Conservation (phyloP, 495 filamentous ascomycete species). For the Hypomontagnella monticulosa region DNA sequence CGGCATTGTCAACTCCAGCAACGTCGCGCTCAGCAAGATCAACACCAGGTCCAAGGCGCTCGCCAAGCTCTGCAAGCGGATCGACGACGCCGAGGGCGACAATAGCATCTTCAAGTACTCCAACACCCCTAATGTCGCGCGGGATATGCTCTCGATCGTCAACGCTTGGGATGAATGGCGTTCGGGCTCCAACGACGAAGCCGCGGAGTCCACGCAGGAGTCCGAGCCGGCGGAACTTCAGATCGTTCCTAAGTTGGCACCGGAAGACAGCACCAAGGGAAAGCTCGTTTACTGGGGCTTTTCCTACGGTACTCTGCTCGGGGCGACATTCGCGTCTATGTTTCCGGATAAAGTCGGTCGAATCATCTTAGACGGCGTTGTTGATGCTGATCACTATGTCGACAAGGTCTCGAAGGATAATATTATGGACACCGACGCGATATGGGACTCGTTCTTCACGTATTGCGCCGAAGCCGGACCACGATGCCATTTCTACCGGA, state of each 20-base stretch:
- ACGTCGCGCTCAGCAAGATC: slow-evolving; percentile 45
- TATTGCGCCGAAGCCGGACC: slow-evolving; percentile 49
- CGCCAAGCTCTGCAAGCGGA: slow-evolving; percentile 49
- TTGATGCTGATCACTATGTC: slow-evolving; percentile 52
- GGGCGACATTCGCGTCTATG: slow-evolving; percentile 59
- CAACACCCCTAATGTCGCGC: slow-evolving; percentile 41
- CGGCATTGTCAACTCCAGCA: slow-evolving; percentile 52
- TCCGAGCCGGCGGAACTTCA: slow-evolving; percentile 1
- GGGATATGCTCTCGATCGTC: slow-evolving; percentile 48
- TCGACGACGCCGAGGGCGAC: slow-evolving; percentile 43
- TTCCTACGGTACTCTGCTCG: slow-evolving; percentile 68
- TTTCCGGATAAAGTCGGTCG: slow-evolving; percentile 56
- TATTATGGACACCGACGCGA: slow-evolving; percentile 54
- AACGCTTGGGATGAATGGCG: slow-evolving; percentile 51
- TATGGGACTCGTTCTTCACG: slow-evolving; percentile 51
- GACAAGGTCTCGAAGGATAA: slow-evolving; percentile 46
- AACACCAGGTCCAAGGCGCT: slow-evolving; percentile 43
- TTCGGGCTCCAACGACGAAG: slow-evolving; percentile 18
- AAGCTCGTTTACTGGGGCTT: slow-evolving; percentile 70
- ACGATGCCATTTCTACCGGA: slow-evolving; percentile 48
- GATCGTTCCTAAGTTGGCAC: slow-evolving; percentile 1
- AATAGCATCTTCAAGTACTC: slow-evolving; percentile 47
- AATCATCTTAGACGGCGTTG: slow-evolving; percentile 53
- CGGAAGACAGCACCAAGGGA: slow-evolving; percentile 37
- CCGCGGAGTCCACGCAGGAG: slow-evolving; percentile 12